Evolutionary conservation across 257 asterid species (phyloP), one percentile per base, ranked within the genome.

Genomic region (Lithospermum erythrorhizon): DNA sequence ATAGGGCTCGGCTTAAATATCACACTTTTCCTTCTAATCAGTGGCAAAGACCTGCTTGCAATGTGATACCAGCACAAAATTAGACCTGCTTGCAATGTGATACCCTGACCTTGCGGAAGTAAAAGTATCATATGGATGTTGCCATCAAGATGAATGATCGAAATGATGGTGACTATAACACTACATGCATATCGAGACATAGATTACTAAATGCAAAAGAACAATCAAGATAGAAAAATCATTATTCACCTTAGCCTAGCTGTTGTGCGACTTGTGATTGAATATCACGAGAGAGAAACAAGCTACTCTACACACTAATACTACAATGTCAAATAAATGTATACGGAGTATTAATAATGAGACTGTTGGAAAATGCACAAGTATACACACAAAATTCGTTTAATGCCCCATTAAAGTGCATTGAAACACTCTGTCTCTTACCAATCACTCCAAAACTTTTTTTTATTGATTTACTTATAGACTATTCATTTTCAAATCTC

Each of bases 401-500:
- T 45, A 73, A 66, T 66, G 55, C 37, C 70, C 16, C 71, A 61
- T 74, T 76, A 2, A 80, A 73, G 71, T 59, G 76, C 83, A 86
- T 81, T 81, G 13, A 85, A 69, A 53, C 51, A 6, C 22, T 19
- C 20, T 57, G 64, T 37, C 68, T 23, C 59, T 55, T 35, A 37
- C 57, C 55, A 54, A 25, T 54, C 72, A 15, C 24, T 27, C 32
- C 54, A 32, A 16, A 24, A 24, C 9, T 22, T 24, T 29, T 14
- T 53, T 35, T 59, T 22, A 59, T 56, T 59, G 7, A 35, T 25
- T 25, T 7, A 2, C 4, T 17, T 37, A n/a, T n/a, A n/a, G n/a
- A n/a, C n/a, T n/a, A 21, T 6, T 35, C 51, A 13, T 55, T 72
- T 78, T 66, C 86, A 76, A 75, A 69, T 80, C 79, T 78, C 84